Conservation (phyloP, 2,329 filamentous ascomycete species). For the Aureobasidium leucospermi region DNA sequence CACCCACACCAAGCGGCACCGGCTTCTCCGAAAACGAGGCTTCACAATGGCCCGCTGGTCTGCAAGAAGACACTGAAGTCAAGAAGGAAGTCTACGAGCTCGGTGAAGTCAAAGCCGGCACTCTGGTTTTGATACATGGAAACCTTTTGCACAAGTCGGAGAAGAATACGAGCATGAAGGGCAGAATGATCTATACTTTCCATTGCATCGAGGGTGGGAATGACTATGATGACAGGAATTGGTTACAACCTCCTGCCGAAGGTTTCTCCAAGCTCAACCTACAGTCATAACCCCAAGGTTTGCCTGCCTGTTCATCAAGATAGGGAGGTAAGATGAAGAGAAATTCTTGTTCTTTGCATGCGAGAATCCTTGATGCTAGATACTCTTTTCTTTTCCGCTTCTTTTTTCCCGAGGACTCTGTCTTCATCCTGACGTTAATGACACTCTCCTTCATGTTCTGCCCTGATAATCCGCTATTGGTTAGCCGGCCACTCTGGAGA, state of each 20-base stretch:
- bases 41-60: conserved; percentile 40
- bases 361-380: background rate
- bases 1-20: conserved; percentile 51
- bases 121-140: conserved; percentile 87
- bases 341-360: background rate
- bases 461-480: too few relatives aligned
- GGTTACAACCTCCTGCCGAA: conserved; percentile 75
- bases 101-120: conserved; percentile 84
- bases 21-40: conserved; percentile 57
- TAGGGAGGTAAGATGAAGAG: too few relatives aligned
- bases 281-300: background rate
- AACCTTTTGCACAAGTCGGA: conserved; percentile 95
- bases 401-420: background rate
- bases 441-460: background rate
- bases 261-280: conserved; percentile 52
- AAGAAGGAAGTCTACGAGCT: conserved; percentile 59
- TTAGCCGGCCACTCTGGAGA: too few relatives aligned
- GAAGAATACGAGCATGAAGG: conserved; percentile 78
- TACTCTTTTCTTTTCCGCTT: background rate
- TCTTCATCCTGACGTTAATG: background rate
- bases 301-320: background rate
- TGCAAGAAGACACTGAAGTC: conserved; percentile 32
- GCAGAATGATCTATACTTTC: conserved; percentile 93
- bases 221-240: conserved; percentile 79
- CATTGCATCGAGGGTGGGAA: conserved; percentile 84